Evolutionary conservation across 2,329 filamentous ascomycete genomes (phyloP).

Genomic region (Colletotrichum sp.): DNA sequence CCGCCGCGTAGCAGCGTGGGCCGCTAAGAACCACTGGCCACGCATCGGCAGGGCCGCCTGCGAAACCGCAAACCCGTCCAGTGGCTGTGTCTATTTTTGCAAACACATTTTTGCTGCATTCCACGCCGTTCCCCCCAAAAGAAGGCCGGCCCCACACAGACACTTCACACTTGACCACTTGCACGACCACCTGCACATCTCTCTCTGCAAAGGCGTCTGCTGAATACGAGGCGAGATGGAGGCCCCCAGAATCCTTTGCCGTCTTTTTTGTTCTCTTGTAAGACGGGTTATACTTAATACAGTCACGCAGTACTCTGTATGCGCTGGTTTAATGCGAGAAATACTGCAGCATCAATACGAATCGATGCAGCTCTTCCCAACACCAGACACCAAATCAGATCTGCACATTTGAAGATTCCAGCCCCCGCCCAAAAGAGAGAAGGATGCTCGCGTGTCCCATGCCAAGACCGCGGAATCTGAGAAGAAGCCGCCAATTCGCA

Average conservation of each 20-base stretch:
- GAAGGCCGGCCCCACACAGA: neutral
- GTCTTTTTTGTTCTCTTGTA: neutral
- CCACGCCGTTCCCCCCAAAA: neutral
- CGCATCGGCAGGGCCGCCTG: slow-evolving; percentile 9
- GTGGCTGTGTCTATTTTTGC: slow-evolving; percentile 22
- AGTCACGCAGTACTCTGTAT: neutral
- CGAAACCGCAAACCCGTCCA: neutral
- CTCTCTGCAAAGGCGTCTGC: neutral
- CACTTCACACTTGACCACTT: neutral
- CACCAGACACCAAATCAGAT: neutral
- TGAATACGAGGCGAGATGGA: slow-evolving; percentile 10
- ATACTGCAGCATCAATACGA: neutral
- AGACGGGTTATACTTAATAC: neutral
- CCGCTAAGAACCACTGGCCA: neutral
- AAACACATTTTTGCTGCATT: neutral
- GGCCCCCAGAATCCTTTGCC: neutral
- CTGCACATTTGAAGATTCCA: neutral
- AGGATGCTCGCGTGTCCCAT: neutral
- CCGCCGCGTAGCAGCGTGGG: neutral
- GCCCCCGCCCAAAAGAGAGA: neutral
- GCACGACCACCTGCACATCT: neutral
- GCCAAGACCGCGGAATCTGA: neutral
- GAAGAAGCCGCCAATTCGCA: neutral
- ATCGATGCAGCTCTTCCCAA: neutral
- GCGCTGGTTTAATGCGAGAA: neutral